phyloP scores from a whole-genome alignment of 306 rosid species.

The Citrullus mucosospermus region DNA sequence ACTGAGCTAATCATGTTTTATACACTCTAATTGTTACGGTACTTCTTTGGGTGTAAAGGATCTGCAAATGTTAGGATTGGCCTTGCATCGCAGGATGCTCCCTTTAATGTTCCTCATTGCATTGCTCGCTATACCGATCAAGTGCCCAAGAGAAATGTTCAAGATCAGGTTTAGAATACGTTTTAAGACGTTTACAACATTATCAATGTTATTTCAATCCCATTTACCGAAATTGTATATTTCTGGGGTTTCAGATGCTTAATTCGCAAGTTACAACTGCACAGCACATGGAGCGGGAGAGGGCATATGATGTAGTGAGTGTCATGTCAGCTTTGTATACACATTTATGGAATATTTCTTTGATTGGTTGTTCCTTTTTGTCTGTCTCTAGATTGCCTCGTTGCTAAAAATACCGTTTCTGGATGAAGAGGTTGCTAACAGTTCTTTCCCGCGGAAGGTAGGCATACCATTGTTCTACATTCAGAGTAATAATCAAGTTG shows the following conservation, averaged over 20 bases:
- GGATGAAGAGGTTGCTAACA: constrained; percentile 70
- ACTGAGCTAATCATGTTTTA: background rate
- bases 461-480: background rate
- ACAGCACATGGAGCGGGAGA: constrained; percentile 76
- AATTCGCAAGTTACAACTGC: constrained; percentile 51
- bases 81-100: constrained; percentile 72
- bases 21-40: constrained; percentile 7
- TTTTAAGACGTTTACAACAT: background rate
- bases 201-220: background rate
- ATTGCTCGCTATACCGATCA: constrained; percentile 68
- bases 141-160: constrained; percentile 53
- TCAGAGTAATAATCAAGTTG: background rate
- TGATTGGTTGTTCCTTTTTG: background rate
- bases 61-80: constrained; percentile 83
- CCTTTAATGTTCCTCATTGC: constrained; percentile 74
- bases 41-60: constrained; percentile 28
- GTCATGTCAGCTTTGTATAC: constrained; percentile 1
- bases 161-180: constrained; percentile 57
- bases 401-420: constrained; percentile 72
- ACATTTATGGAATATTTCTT: background rate
- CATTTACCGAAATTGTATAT: constrained; percentile 1
- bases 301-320: constrained; percentile 78
- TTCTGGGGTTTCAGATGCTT: constrained; percentile 50
- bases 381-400: constrained; percentile 44
- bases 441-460: constrained; percentile 84